Evolutionary conservation across 352 stramenopile species (phyloP).

Genomic region (Phytophthora idaei): DNA sequence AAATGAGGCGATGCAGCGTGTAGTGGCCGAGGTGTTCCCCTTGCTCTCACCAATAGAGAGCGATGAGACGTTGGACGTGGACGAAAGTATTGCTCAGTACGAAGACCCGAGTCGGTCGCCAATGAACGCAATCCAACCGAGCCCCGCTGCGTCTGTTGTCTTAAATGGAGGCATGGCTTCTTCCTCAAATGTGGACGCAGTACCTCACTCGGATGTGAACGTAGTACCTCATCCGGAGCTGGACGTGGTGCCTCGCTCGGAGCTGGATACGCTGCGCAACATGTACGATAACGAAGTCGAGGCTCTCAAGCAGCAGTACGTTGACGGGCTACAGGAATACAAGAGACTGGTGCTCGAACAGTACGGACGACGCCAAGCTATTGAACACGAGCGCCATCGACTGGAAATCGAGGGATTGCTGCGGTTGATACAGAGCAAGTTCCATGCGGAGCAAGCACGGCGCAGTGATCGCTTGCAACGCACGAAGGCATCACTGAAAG

Average conservation of each 20-base stretch:
- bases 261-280: conserved; percentile 48
- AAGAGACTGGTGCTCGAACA: conserved; percentile 77
- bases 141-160: background rate
- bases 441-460: conserved; percentile 59
- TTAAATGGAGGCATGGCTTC: background rate
- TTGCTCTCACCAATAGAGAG: conserved; percentile 37
- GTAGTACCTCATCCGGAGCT: background rate
- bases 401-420: conserved; percentile 71
- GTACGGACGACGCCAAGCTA: conserved; percentile 59
- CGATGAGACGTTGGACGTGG: conserved; percentile 46
- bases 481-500: conserved; percentile 67
- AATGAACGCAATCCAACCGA: conserved; percentile 27
- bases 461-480: conserved; percentile 53
- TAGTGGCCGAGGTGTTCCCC: conserved; percentile 59
- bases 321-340: conserved; percentile 64
- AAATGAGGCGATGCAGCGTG: conserved; percentile 49
- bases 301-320: conserved; percentile 64
- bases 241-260: conserved; percentile 27
- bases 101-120: conserved; percentile 45
- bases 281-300: conserved; percentile 50
- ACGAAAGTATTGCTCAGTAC: conserved; percentile 54
- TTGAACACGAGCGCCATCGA: conserved; percentile 62
- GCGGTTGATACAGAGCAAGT: conserved; percentile 64
- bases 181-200: background rate
- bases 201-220: background rate